Base-by-base conservation (phyloP, 2,329 filamentous ascomycete species). In the Colletotrichum tropicicola region DNA sequence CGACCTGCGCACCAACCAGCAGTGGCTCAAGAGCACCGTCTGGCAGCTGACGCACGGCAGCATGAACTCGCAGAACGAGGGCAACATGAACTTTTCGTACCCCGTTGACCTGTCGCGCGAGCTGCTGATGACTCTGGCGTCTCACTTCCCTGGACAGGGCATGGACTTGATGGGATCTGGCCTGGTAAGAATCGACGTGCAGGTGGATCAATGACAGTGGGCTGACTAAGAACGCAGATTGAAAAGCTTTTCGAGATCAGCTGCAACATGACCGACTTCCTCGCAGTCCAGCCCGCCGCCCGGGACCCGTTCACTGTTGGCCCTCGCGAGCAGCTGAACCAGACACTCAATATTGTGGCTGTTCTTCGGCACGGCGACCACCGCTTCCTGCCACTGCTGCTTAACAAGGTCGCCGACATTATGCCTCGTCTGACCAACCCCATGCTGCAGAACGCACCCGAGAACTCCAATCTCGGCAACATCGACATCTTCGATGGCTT, bases 191-290 rank as follows among this genome's bases (percentile, higher is more conserved):
- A 15, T 3, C 28, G 51, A 9, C 6, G 8, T 55, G 15, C 7
- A 19, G 15, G 62, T 17, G 3, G n/a, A 28, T 62, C 68, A 28
- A 2, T 17, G 12, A 5, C 27, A 27, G 12, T 37, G 9, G 4
- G 32, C 55, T 62, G 23, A 59, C 30, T 6, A 25, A 9, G 5
- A 9, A 2, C 12, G 0, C 70, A 90, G 87, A 88, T 96, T 65
- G 92, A 94, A 73, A 95, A 95, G 74, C 79, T 97, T 12, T 87
- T 96, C 70, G 91, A 94, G 69, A 87, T 94, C 35, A 89, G 92
- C 12, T 91, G 87, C 74, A 89, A 89, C 15, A 82, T 96, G 66
- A 90, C 86, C 7, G 91, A 95, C 68, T 89, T 92, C 21, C 87
- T 97, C 59, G 85, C 89, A 8, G 82, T 89, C 53, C 87, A 89